Percentiles rank a stretch among this genome's conserved stretches.
Evolutionary conservation across 2,329 filamentous ascomycete genomes (phyloP).

Genomic region (Trichoderma sp.): DNA sequence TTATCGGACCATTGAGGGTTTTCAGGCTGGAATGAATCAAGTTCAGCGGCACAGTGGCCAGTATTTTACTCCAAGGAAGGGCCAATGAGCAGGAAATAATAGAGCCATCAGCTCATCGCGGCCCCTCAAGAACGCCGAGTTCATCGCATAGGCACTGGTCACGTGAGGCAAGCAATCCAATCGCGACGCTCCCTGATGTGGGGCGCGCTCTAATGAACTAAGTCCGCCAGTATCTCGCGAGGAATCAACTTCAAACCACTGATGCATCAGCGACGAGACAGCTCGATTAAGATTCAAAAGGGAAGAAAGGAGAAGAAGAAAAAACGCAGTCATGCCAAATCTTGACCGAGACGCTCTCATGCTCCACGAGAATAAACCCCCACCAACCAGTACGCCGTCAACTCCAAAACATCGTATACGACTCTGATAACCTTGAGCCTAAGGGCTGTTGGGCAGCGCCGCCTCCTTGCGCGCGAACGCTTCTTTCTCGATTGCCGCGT

Average conservation of each 20-base stretch:
- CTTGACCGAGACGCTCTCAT: not conserved
- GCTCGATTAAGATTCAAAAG: slow-evolving; percentile 1
- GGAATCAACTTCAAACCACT: slow-evolving; percentile 7
- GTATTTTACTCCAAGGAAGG: slow-evolving; percentile 24
- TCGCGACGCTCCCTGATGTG: slow-evolving; percentile 21
- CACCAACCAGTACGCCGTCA: slow-evolving; percentile 16
- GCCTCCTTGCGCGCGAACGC: slow-evolving; percentile 51
- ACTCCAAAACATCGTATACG: slow-evolving; percentile 15
- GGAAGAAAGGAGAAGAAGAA: not conserved
- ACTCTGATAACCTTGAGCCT: slow-evolving; percentile 1
- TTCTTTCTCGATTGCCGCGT: slow-evolving; percentile 72
- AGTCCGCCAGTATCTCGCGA: slow-evolving; percentile 4
- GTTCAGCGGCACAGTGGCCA: slow-evolving; percentile 20
- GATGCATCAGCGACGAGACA: slow-evolving; percentile 17
- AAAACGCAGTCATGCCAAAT: not conserved
- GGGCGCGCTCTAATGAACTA: slow-evolving; percentile 18
- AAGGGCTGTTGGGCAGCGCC: slow-evolving; percentile 21
- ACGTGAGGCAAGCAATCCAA: slow-evolving; percentile 24
- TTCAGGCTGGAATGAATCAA: slow-evolving; percentile 5
- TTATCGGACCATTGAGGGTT: slow-evolving; percentile 13
- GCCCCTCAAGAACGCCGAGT: slow-evolving; percentile 26
- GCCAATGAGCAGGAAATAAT: slow-evolving; percentile 26
- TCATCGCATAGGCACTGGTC: slow-evolving; percentile 22
- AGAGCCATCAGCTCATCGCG: slow-evolving; percentile 24
- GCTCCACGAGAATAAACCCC: slow-evolving; percentile 1